Conservation (phyloP, 441 rosid genomes). For the Dalechampia spathulata region DNA sequence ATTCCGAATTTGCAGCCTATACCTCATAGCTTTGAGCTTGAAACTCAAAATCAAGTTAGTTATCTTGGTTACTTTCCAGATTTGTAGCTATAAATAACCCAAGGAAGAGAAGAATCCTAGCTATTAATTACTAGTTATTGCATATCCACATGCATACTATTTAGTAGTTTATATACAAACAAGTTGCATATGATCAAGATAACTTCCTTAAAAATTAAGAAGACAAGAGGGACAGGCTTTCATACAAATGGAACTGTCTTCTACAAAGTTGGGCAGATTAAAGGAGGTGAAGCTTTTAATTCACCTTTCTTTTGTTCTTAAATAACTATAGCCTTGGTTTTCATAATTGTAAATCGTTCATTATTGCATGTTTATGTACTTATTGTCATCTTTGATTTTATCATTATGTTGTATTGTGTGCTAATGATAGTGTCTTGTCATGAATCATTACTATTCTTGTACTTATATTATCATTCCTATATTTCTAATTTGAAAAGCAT, state of each 20-base stretch:
- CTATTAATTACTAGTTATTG: background rate
- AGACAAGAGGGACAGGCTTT: background rate
- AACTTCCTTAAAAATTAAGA: background rate
- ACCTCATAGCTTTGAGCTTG: constrained; percentile 27
- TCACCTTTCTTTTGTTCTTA: constrained; percentile 6
- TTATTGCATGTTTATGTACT: constrained; percentile 9
- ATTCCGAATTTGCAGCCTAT: constrained; percentile 23
- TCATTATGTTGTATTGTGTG: background rate
- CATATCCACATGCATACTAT: background rate
- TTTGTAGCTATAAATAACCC: constrained; percentile 19
- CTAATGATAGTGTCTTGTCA: constrained; percentile 2
- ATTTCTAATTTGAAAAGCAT: too few relatives aligned
- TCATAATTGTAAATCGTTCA: constrained; percentile 18
- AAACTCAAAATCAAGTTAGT: constrained; percentile 21
- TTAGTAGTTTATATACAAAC: too few relatives aligned
- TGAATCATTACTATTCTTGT: background rate
- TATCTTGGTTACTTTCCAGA: constrained; percentile 60
- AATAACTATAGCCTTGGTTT: background rate
- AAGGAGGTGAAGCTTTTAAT: constrained; percentile 17
- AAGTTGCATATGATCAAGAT: too few relatives aligned
- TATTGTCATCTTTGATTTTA: background rate
- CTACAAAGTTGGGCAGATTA: too few relatives aligned
- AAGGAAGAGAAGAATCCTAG: background rate
- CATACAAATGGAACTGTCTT: constrained; percentile 11
- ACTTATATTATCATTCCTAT: too few relatives aligned